Evolutionary conservation across 1,284 basidiomycete species (phyloP).

Genomic region (Irpex rosettiformis): DNA sequence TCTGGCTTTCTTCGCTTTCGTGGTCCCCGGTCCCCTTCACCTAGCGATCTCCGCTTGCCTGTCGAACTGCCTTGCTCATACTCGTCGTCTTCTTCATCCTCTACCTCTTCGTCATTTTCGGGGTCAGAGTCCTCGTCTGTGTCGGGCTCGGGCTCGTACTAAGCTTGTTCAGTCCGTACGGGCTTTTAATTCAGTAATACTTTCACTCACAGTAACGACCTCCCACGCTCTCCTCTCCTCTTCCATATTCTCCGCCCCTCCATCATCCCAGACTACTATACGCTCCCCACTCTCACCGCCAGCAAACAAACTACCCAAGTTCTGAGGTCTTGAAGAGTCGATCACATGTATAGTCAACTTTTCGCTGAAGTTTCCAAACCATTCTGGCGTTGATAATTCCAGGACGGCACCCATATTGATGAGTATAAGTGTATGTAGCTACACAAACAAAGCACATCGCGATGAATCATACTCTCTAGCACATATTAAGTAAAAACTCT

Average conservation of each 20-base stretch:
- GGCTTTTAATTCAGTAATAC: not conserved
- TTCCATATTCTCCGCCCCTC: slow-evolving; percentile 61
- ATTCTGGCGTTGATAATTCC: slow-evolving; percentile 74
- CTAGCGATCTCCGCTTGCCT: slow-evolving; percentile 56
- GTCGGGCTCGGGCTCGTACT: slow-evolving; percentile 74
- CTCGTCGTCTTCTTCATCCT: slow-evolving; percentile 41
- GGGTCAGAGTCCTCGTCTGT: slow-evolving; percentile 62
- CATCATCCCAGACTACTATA: slow-evolving; percentile 89
- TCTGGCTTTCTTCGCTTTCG: slow-evolving; percentile 51
- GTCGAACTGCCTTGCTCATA: slow-evolving; percentile 37
- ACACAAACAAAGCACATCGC: slow-evolving; percentile 5
- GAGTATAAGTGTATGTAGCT: slow-evolving; percentile 91
- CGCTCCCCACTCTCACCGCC: slow-evolving; percentile 66
- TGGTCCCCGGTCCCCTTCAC: slow-evolving; percentile 35
- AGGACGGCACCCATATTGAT: slow-evolving; percentile 91
- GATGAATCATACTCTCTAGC: not conserved
- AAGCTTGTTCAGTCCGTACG: slow-evolving; percentile 5
- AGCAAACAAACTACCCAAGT: slow-evolving; percentile 86
- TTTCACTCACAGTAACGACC: slow-evolving; percentile 62
- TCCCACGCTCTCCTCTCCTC: slow-evolving; percentile 77
- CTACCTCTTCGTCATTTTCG: slow-evolving; percentile 40
- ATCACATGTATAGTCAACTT: slow-evolving; percentile 84
- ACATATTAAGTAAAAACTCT: not conserved
- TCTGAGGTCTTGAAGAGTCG: slow-evolving; percentile 91
- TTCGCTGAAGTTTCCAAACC: slow-evolving; percentile 69